Base-by-base conservation (phyloP, 208 protist genomes). In the Leishmania aethiopica region DNA sequence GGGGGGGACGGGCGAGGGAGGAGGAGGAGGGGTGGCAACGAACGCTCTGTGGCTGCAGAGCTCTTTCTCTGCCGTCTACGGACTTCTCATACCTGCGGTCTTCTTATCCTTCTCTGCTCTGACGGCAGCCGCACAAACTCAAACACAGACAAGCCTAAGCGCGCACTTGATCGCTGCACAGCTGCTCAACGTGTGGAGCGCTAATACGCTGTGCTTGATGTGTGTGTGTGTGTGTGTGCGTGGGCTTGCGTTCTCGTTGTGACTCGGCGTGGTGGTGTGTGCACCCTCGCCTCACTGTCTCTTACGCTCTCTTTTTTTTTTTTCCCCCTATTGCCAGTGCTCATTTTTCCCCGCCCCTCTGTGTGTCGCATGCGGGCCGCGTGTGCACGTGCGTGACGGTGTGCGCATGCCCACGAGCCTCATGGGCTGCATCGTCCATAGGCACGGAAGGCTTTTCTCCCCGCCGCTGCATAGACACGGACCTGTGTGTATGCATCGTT, bases 1-100 rank as follows among this genome's bases (percentile, higher is more conserved):
- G 28, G n/a, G 13, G 35, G 0, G 17, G 2, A 17, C 10, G 45
- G 7, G 45, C 0, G 45, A 13, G 32, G 37, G 13, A n/a, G 32
- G 49, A 49, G 19, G n/a, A n/a, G n/a, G n/a, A n/a, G n/a, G n/a
- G 51, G 32, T 1, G 35, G 15, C 25, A 2, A 11, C 49, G 51
- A 55, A 55, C 51, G 47, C 73, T 77, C 73, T 40, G 73, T 77
- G 73, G 53, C n/a, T 64, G 73, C 73, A 47, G 73, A n/a, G 73
- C 73, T 42, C 53, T 47, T 28, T 32, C 25, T 17, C 40, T 49
- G 67, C 67, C 42, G 45, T 28, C 28, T 45, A 40, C 8, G 17
- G 35, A 17, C 1, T 72, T 45, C 7, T 45, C 28, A 45, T 22
- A 40, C 72, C 72, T 59, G 72, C 4, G 17, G 42, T 22, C n/a